Conservation (phyloP, 2,329 filamentous ascomycete species). For the Cyphellophora attinorum region DNA sequence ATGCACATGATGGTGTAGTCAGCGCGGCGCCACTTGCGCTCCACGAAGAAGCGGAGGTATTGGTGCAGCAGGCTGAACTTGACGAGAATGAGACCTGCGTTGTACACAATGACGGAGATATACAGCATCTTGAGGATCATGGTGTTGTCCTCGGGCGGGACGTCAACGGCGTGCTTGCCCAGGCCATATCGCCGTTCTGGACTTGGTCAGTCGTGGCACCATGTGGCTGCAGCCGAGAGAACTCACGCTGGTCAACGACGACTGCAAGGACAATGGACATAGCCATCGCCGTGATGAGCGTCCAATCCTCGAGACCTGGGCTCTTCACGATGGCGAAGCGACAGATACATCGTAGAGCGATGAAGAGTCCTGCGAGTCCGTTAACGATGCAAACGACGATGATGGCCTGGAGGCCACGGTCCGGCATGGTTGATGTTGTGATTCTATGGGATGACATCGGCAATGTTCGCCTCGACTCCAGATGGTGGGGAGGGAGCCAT, state of each 20-base stretch:
- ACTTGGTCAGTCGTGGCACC: background rate
- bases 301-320: no score
- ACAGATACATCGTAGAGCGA: no score
- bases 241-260: slow-evolving; percentile 9
- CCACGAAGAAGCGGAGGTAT: slow-evolving; percentile 23
- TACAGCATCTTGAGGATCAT: slow-evolving; percentile 7
- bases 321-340: no score
- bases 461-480: no score
- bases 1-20: slow-evolving; percentile 7
- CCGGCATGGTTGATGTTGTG: no score
- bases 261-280: slow-evolving; percentile 8
- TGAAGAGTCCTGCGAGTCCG: no score
- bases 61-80: slow-evolving; percentile 25
- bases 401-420: no score
- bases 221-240: background rate
- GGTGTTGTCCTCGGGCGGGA: slow-evolving; percentile 7
- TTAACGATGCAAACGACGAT: no score
- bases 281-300: no score
- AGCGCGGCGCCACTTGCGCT: slow-evolving; percentile 6
- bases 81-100: slow-evolving; percentile 22
- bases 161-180: slow-evolving; percentile 9
- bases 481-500: no score
- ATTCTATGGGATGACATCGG: no score
- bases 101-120: slow-evolving; percentile 24
- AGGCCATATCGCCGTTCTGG: slow-evolving; percentile 10